Base-by-base conservation (phyloP, 805 yeast genomes). In the Candida corydali region DNA sequence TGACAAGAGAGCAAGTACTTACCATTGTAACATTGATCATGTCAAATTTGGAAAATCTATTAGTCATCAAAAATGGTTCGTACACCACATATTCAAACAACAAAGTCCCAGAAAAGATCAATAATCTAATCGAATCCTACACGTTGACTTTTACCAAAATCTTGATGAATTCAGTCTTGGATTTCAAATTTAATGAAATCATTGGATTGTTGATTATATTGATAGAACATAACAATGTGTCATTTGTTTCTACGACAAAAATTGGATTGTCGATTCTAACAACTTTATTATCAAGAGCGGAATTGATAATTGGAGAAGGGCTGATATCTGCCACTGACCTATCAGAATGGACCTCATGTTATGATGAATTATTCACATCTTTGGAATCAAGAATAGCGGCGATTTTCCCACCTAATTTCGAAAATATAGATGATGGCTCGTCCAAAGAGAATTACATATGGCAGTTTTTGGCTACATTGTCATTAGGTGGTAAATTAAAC, bases 401-500 rank as follows among this genome's bases (percentile, higher is more conserved):
- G 12, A 76, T 89, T 30, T 89, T 91, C 81, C 96, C 96, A 38
- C 86, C 91, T 29, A 67, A 73, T 41, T 65, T 60, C 34, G 69
- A 63, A 34, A 68, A 63, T 27, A 56, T 57, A 26, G 66, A 67
- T 36, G 91, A 83, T 51, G 88, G 81, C 46, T 76, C 88, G 1
- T 48, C 62, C 3, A 56, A 61, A 37, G 69, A 63, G 43, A 63
- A 65, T 25, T 88, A 89, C 53, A 87, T 87, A 34, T 91, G 98
- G 98, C 97, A 91, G 65, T 89, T 91, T 55, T 75, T 91, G 59
- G 98, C 98, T 16, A 83, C 96, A 10, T 73, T 91, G 42, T 91
- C 98, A 0, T 69, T 91, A 44, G 91, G 96, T 43, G 96, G 97
- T 45, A 82, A 84, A 55, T 66, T 86, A 49, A 82, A 82, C 50